phyloP scores from a whole-genome alignment of 228 moss, liverwort and hornwort species.

The Sphagnum magellanicum region DNA sequence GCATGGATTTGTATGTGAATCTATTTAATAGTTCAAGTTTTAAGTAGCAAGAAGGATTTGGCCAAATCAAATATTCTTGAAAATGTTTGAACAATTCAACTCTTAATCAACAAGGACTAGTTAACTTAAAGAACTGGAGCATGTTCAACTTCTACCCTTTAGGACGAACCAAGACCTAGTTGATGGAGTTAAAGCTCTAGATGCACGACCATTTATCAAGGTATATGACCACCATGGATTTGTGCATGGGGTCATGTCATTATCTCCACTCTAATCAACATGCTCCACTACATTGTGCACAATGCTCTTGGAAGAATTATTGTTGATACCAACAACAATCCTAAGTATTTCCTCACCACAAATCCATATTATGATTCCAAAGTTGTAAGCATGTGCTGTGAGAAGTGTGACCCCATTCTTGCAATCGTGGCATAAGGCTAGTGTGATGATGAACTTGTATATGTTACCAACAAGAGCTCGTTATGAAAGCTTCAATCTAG shows the following conservation, averaged over 20 bases:
- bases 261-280: conserved; percentile 85
- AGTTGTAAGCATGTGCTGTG: conserved; percentile 89
- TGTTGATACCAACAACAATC: conserved; percentile 76
- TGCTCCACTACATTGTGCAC: conserved; percentile 92
- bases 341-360: conserved; percentile 80
- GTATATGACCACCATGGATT: conserved; percentile 85
- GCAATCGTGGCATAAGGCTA: conserved; percentile 93
- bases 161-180: conserved; percentile 45
- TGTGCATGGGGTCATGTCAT: conserved; percentile 77
- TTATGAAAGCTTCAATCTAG: conserved; percentile 90
- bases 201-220: conserved; percentile 84
- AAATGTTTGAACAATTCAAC: no score
- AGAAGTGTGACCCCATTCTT: conserved; percentile 79
- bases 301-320: conserved; percentile 82
- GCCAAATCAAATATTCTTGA: no score
- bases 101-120: conserved; percentile 92
- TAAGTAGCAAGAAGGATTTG: conserved; percentile 94
- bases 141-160: conserved; percentile 48
- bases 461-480: conserved; percentile 81
- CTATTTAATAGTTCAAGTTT: conserved; percentile 81
- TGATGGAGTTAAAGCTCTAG: conserved; percentile 59
- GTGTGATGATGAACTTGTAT: conserved; percentile 92
- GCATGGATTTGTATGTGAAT: conserved; percentile 81
- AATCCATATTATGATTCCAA: conserved; percentile 80
- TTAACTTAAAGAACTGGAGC: conserved; percentile 94